phyloP scores from a whole-genome alignment of 2,329 filamentous ascomycete genomes.

The Arthroderma sp. region DNA sequence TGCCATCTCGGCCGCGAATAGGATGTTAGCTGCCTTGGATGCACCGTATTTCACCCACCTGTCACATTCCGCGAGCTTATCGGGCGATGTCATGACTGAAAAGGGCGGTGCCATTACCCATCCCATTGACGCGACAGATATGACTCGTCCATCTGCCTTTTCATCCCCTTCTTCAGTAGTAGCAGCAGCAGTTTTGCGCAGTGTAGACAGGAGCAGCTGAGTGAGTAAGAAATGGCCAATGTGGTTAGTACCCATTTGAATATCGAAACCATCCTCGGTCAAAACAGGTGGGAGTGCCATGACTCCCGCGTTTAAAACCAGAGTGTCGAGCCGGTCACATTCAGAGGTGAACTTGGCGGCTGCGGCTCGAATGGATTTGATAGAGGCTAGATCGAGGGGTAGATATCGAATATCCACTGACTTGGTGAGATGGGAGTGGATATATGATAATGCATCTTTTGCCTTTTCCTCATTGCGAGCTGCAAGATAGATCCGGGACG shows the following conservation, averaged over 20 bases:
- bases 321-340: slow-evolving; percentile 30
- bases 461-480: slow-evolving; percentile 35
- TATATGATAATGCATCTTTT: slow-evolving; percentile 32
- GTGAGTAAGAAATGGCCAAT: slow-evolving; percentile 35
- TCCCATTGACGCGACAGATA: slow-evolving; percentile 27
- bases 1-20: slow-evolving; percentile 28
- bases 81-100: slow-evolving; percentile 26
- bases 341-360: slow-evolving; percentile 29
- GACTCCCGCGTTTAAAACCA: slow-evolving; percentile 36
- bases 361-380: slow-evolving; percentile 35
- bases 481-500: slow-evolving; percentile 42
- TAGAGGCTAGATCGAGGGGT: slow-evolving; percentile 38
- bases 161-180: not conserved
- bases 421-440: slow-evolving; percentile 18
- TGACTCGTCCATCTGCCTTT: slow-evolving; percentile 22
- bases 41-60: slow-evolving; percentile 37
- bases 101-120: slow-evolving; percentile 21
- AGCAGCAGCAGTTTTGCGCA: slow-evolving; percentile 23
- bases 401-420: slow-evolving; percentile 32
- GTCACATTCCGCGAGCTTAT: slow-evolving; percentile 20
- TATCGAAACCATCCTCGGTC: slow-evolving; percentile 31
- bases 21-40: slow-evolving; percentile 39
- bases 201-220: slow-evolving; percentile 29
- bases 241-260: slow-evolving; percentile 36
- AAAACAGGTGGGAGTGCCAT: slow-evolving; percentile 29